phyloP scores from a whole-genome alignment of 2,329 filamentous ascomycete species.

The Colletotrichum caudatum region DNA sequence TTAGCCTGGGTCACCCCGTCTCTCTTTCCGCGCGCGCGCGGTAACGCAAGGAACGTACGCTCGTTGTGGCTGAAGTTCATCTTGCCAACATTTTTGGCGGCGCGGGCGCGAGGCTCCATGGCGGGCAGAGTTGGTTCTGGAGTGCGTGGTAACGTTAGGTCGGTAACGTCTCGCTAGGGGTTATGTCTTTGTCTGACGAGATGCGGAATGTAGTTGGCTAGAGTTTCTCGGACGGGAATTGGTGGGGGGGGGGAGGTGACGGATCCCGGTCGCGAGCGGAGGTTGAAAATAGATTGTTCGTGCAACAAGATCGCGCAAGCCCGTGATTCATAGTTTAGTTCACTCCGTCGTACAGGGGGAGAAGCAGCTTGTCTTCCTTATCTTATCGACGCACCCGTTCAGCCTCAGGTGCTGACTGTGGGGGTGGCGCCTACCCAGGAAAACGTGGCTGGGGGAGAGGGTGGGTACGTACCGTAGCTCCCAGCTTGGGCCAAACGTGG shows the following conservation, averaged over 20 bases:
- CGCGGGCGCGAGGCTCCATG: conserved; percentile 82
- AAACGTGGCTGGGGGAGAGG: conserved; percentile 11
- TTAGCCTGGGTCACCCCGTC: neutral
- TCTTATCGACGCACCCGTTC: neutral
- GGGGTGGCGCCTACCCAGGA: conserved; percentile 10
- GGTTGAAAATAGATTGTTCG: neutral
- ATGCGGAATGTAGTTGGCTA: too few relatives aligned
- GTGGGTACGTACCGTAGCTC: neutral
- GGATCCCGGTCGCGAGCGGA: neutral
- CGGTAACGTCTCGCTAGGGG: neutral
- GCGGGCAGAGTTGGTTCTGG: conserved; percentile 47
- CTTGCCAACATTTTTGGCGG: conserved; percentile 83
- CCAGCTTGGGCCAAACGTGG: conserved; percentile 31
- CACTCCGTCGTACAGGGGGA: conserved; percentile 19
- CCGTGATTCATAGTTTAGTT: conserved; percentile 21
- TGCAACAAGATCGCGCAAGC: neutral
- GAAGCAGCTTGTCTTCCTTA: conserved; percentile 8
- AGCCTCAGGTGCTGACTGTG: conserved; percentile 11
- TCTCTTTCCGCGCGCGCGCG: too few relatives aligned
- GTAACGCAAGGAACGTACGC: conserved; percentile 61
- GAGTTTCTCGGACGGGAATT: neutral
- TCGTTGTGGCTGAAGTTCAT: conserved; percentile 83
- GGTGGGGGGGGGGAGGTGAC: neutral
- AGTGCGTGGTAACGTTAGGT: neutral
- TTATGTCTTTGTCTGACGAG: neutral